Evolutionary conservation across 352 stramenopile genomes (phyloP).

Genomic region (Blastocystis sp.): DNA sequence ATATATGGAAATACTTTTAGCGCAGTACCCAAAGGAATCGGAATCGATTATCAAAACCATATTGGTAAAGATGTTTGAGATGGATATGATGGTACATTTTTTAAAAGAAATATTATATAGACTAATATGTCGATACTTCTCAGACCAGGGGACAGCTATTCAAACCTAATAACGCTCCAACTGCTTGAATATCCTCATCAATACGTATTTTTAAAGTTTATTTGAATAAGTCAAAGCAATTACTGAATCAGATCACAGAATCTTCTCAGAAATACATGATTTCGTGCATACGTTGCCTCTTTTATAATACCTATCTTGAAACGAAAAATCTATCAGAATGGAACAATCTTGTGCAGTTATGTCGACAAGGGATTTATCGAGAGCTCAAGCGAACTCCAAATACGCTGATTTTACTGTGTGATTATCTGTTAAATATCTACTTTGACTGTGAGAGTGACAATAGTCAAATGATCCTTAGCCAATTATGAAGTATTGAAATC

Average conservation of each 20-base stretch:
- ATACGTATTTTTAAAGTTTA: neutral
- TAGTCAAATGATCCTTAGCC: neutral
- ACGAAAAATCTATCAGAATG: too few species aligned
- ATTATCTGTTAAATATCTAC: neutral
- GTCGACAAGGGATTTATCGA: neutral
- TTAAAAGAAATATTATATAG: neutral
- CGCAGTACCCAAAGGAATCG: too few species aligned
- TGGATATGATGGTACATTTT: neutral
- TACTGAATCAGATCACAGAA: neutral
- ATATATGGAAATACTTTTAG: too few species aligned
- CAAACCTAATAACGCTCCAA: neutral
- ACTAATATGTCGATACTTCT: neutral
- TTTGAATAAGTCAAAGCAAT: neutral
- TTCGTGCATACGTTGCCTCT: neutral
- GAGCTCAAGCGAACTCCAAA: neutral
- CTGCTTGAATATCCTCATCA: neutral
- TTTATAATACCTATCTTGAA: neutral
- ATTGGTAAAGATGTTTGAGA: neutral
- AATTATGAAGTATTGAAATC: neutral
- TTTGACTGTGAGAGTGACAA: neutral
- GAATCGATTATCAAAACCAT: neutral
- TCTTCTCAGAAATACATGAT: neutral
- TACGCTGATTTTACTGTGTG: neutral
- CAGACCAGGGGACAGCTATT: neutral
- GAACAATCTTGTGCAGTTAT: too few species aligned